Percentiles rank a stretch among this genome's conserved stretches.
These are phyloP conservation scores for Solanum dulcamara DNA, from an alignment of 257 asterid species.

Conservation along the genomic window DNA sequence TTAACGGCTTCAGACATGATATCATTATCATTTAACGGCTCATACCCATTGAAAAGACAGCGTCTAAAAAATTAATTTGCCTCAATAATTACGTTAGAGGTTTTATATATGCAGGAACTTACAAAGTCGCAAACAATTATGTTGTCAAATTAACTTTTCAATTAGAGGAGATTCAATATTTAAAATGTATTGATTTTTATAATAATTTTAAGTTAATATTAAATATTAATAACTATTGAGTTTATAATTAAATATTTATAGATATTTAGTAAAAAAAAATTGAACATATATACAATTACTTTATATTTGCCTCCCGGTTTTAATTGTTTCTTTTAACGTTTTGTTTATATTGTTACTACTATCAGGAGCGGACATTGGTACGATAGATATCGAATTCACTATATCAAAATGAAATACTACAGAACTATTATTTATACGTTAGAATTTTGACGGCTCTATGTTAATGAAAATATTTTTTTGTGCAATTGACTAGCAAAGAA, in stretches of 20 bases:
- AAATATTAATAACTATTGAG: too few relatives aligned
- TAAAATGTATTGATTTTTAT: not conserved
- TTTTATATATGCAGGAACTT: not conserved
- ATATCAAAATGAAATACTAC: too few relatives aligned
- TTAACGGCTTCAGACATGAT: not conserved
- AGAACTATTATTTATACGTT: not conserved
- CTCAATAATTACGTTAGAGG: not conserved
- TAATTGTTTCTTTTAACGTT: not conserved
- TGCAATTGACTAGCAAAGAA: not conserved
- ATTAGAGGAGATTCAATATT: not conserved
- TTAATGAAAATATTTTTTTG: too few relatives aligned
- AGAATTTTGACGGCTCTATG: not conserved
- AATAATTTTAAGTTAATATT: not conserved
- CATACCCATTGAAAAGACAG: not conserved
- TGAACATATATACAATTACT: not conserved
- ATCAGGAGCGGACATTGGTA: not conserved
- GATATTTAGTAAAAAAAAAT: not conserved
- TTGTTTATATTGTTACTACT: not conserved
- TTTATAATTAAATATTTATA: not conserved
- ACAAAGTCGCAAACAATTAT: not conserved
- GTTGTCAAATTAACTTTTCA: not conserved
- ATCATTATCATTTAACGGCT: not conserved
- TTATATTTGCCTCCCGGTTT: not conserved
- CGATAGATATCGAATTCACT: not conserved
- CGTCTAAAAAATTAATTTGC: not conserved